Evolutionary conservation across 257 asterid species (phyloP).

Genomic region (Capsicum pubescens): DNA sequence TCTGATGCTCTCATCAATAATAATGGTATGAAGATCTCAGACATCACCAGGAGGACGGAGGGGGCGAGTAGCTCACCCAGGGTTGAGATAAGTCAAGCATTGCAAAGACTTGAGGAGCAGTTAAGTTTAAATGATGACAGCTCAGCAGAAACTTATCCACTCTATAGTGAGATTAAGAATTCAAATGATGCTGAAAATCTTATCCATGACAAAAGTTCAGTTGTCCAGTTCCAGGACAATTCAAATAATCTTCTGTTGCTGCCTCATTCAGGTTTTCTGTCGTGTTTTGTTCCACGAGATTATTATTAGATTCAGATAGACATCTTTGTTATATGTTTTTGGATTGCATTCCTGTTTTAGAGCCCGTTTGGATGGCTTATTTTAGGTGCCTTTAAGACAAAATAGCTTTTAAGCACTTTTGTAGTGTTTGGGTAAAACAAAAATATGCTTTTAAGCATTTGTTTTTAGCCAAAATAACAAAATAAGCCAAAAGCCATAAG

Average conservation of each 20-base stretch:
- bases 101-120: conserved; percentile 70
- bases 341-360: neutral
- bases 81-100: conserved; percentile 59
- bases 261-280: conserved; percentile 46
- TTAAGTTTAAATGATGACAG: conserved; percentile 80
- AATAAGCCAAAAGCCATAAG: too few species aligned
- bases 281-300: neutral
- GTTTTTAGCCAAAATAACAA: too few species aligned
- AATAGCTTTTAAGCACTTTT: too few species aligned
- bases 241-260: conserved; percentile 43
- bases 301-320: conserved; percentile 7
- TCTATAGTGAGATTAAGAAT: conserved; percentile 51
- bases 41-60: conserved; percentile 43
- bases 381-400: too few species aligned
- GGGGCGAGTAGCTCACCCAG: conserved; percentile 55
- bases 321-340: neutral
- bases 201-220: conserved; percentile 47
- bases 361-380: too few species aligned
- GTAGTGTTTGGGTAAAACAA: too few species aligned
- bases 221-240: conserved; percentile 51
- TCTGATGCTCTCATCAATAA: conserved; percentile 46
- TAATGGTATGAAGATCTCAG: conserved; percentile 38
- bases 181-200: conserved; percentile 50
- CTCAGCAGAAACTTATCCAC: conserved; percentile 39
- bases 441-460: too few species aligned